phyloP scores from a whole-genome alignment of 2,329 filamentous ascomycete genomes.

The Trichoderma citrinoviride region DNA sequence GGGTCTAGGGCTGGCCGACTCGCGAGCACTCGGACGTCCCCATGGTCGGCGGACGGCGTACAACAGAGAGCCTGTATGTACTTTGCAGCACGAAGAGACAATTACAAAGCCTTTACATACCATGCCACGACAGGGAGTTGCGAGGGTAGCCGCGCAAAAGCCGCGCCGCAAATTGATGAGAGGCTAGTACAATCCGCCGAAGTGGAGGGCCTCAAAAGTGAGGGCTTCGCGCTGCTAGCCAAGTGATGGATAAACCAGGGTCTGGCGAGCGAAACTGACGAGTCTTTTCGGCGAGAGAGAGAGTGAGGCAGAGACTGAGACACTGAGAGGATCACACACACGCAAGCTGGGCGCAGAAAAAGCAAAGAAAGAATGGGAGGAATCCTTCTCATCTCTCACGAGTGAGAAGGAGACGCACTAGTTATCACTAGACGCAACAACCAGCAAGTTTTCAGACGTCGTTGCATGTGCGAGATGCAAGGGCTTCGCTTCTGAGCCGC shows the following conservation, averaged over 20 bases:
- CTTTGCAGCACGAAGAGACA: no score
- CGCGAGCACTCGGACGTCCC: no score
- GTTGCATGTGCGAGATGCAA: no score
- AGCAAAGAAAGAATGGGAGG: background rate
- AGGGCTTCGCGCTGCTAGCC: background rate
- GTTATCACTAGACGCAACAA: background rate
- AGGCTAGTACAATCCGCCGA: background rate
- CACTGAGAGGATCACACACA: background rate
- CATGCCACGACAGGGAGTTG: background rate
- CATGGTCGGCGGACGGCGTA: no score
- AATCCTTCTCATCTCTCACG: background rate
- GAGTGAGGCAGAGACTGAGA: background rate
- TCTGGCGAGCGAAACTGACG: background rate
- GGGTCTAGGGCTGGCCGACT: no score
- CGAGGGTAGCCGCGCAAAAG: background rate
- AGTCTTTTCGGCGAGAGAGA: background rate
- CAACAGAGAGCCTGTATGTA: no score
- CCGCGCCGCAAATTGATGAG: background rate
- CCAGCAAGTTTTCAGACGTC: no score
- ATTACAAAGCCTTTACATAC: no score
- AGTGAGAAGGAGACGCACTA: background rate
- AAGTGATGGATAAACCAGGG: background rate
- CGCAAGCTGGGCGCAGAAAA: background rate
- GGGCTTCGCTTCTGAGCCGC: no score
- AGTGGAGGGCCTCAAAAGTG: constrained; percentile 12